phyloP scores from a whole-genome alignment of 805 yeast species.

The Naumovozyma baii region DNA sequence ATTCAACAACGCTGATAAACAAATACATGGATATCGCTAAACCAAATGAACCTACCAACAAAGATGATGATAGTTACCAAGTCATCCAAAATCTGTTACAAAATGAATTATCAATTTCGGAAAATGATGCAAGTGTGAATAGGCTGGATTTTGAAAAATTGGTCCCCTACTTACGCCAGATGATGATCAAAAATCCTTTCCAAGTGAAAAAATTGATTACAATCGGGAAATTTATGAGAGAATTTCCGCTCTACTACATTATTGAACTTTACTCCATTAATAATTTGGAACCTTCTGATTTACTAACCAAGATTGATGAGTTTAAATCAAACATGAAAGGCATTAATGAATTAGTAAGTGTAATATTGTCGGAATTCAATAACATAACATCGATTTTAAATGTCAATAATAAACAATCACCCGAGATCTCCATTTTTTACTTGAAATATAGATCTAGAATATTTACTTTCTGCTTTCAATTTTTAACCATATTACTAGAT shows the following conservation, averaged over 20 bases:
- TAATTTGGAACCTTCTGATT: conserved; percentile 10
- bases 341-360: conserved; percentile 1
- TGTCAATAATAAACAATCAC: neutral
- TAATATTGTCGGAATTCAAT: conserved; percentile 9
- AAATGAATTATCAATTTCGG: conserved; percentile 7
- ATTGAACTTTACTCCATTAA: conserved; percentile 30
- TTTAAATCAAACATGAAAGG: conserved; percentile 10
- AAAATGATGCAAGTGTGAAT: neutral
- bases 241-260: conserved; percentile 20
- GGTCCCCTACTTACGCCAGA: conserved; percentile 10
- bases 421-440: conserved; percentile 18
- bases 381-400: conserved; percentile 9
- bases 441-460: conserved; percentile 24
- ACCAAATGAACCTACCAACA: neutral
- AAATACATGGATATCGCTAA: conserved; percentile 15
- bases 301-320: conserved; percentile 10
- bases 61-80: neutral
- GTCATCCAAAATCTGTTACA: no score
- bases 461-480: conserved; percentile 18
- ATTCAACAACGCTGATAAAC: conserved; percentile 19
- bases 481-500: neutral
- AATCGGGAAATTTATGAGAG: conserved; percentile 19
- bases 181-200: conserved; percentile 22
- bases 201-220: conserved; percentile 26
- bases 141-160: conserved; percentile 9